Percentiles rank a stretch among this genome's conserved stretches.
Conservation (phyloP, 176 grass and related monocot species). For the Rhynchospora tenuis region DNA sequence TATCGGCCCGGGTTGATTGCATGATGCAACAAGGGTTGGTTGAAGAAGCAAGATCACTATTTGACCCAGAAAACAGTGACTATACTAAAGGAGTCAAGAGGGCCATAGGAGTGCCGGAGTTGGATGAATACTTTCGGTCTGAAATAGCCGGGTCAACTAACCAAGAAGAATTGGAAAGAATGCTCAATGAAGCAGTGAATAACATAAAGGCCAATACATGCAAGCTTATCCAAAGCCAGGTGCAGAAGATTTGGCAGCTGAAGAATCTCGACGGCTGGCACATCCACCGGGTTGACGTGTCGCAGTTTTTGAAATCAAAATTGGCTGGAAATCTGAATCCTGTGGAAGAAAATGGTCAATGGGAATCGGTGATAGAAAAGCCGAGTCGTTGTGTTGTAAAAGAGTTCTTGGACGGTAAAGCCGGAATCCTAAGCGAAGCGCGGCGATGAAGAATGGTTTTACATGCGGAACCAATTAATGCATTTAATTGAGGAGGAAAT, state of each 20-base stretch:
- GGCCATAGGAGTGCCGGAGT: conserved; percentile 75
- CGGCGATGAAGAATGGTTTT: not conserved
- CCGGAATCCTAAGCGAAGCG: conserved; percentile 7
- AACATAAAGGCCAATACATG: conserved; percentile 77
- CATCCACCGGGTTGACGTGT: conserved; percentile 60
- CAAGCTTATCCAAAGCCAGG: conserved; percentile 50
- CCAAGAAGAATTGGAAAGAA: conserved; percentile 21
- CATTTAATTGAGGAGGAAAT: not conserved
- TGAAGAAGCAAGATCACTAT: conserved; percentile 53
- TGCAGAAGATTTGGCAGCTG: conserved; percentile 61
- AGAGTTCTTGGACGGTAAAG: conserved; percentile 33
- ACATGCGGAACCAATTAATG: not conserved
- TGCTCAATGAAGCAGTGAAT: conserved; percentile 49
- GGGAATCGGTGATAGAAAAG: conserved; percentile 41
- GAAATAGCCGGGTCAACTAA: not conserved
- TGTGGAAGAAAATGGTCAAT: conserved; percentile 34
- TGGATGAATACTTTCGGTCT: conserved; percentile 53
- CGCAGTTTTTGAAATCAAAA: conserved; percentile 36
- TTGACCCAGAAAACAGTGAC: conserved; percentile 44
- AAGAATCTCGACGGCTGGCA: conserved; percentile 32
- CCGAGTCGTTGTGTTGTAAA: conserved; percentile 42
- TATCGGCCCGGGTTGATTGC: conserved; percentile 51
- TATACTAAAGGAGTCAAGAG: conserved; percentile 57
- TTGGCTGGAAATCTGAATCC: not conserved
- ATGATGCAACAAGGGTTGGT: conserved; percentile 63